Evolutionary conservation across 2,329 filamentous ascomycete genomes (phyloP).

Genomic region (Ophiosphaerella herpotricha): DNA sequence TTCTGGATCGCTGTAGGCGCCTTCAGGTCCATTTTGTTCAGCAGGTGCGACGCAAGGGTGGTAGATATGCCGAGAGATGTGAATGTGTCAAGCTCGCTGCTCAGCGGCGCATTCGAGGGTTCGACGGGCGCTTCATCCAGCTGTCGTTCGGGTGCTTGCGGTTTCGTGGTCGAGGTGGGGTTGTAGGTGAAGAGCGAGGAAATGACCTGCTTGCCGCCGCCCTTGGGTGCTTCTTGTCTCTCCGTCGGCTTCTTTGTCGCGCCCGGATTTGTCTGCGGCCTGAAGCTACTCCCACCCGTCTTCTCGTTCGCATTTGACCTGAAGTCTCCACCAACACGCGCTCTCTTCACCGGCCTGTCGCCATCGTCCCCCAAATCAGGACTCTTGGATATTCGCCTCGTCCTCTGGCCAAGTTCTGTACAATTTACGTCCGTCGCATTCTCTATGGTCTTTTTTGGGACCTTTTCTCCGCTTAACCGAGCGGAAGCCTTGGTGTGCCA

Average conservation of each 20-base stretch:
- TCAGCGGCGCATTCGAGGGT: constrained; percentile 88
- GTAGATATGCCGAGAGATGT: constrained; percentile 82
- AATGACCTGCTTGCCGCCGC: constrained; percentile 68
- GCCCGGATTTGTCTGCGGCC: constrained; percentile 35
- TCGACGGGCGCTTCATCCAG: constrained; percentile 58
- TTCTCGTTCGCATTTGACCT: constrained; percentile 31
- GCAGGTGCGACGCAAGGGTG: constrained; percentile 78
- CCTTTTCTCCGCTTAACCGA: constrained; percentile 32
- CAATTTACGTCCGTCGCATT: constrained; percentile 37
- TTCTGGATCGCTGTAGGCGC: constrained; percentile 95
- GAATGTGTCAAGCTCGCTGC: constrained; percentile 83
- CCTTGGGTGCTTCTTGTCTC: constrained; percentile 41
- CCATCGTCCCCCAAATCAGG: constrained; percentile 15
- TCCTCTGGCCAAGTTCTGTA: constrained; percentile 34
- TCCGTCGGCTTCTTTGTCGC: constrained; percentile 36
- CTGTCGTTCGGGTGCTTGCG: constrained; percentile 54
- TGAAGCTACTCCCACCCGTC: constrained; percentile 25
- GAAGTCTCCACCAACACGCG: constrained; percentile 47
- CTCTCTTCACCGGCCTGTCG: constrained; percentile 40
- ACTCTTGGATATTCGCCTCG: constrained; percentile 20
- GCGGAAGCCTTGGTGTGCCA: constrained; percentile 52
- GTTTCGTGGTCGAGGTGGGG: constrained; percentile 69
- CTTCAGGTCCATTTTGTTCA: constrained; percentile 84
- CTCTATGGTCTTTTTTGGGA: constrained; percentile 21
- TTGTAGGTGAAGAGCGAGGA: constrained; percentile 94